phyloP scores from a whole-genome alignment of 1,284 basidiomycete genomes.

The Cryptococcus amylolentus region DNA sequence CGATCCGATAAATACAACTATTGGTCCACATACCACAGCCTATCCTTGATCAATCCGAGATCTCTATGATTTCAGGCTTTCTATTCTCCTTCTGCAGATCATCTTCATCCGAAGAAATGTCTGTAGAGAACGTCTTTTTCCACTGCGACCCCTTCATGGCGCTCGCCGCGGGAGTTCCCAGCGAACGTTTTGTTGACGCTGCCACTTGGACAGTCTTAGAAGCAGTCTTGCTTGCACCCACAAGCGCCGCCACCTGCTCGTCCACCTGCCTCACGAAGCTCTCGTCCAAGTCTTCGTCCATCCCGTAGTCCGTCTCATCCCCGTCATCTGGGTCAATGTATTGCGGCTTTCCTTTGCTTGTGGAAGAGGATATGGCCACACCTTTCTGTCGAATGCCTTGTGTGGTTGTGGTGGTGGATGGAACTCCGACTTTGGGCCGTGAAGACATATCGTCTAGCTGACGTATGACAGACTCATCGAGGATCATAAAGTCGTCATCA shows the following conservation, averaged over 20 bases:
- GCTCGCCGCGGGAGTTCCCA: no score
- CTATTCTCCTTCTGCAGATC: constrained; percentile 10
- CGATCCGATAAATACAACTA: not conserved
- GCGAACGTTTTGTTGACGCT: no score
- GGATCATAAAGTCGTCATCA: constrained; percentile 12
- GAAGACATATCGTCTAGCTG: constrained; percentile 14
- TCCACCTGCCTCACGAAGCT: constrained; percentile 16
- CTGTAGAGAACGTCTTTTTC: not conserved
- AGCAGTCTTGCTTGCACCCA: no score
- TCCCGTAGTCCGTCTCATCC: constrained; percentile 8
- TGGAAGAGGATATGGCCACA: constrained; percentile 1
- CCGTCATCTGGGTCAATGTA: constrained; percentile 2
- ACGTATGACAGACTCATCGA: constrained; percentile 20
- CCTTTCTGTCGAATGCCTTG: constrained; percentile 2
- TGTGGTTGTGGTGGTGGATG: not conserved
- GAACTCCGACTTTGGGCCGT: not conserved
- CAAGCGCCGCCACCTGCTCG: not conserved
- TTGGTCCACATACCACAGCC: not conserved
- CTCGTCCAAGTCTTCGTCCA: not conserved
- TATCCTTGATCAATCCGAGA: constrained; percentile 18
- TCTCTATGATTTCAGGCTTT: constrained; percentile 21
- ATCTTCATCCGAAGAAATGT: constrained; percentile 15
- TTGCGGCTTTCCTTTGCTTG: constrained; percentile 1
- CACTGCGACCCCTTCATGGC: not conserved
- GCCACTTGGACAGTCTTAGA: no score